phyloP scores from a whole-genome alignment of 73 alveolate genomes.

The Blepharisma japonicum region DNA sequence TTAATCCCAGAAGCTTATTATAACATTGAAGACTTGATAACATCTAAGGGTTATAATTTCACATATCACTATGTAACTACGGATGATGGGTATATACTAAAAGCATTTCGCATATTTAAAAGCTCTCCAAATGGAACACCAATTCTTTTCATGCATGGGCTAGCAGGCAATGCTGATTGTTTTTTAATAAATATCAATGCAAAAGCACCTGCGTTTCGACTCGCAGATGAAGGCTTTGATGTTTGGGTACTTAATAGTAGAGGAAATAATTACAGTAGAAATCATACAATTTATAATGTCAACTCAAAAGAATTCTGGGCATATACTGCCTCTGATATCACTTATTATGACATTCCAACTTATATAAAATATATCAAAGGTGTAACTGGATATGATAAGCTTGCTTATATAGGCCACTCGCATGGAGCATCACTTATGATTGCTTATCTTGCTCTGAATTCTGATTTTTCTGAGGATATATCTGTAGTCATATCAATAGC shows the following conservation, averaged over 20 bases:
- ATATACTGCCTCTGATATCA: constrained; percentile 83
- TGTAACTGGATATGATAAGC: constrained; percentile 62
- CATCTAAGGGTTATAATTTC: constrained; percentile 45
- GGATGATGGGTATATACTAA: constrained; percentile 84
- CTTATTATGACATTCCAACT: constrained; percentile 78
- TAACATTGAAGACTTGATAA: constrained; percentile 29
- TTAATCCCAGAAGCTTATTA: not conserved
- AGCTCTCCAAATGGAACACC: constrained; percentile 45
- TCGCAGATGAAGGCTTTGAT: constrained; percentile 70
- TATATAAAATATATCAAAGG: constrained; percentile 58
- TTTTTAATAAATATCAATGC: constrained; percentile 71
- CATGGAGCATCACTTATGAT: constrained; percentile 90
- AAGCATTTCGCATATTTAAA: constrained; percentile 70
- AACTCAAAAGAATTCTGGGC: constrained; percentile 77
- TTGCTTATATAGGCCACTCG: constrained; percentile 89
- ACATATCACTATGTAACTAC: constrained; percentile 78
- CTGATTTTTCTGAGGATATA: constrained; percentile 5
- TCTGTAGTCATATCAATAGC: not conserved
- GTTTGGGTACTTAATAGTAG: constrained; percentile 88
- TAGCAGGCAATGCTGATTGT: constrained; percentile 69
- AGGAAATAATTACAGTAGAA: constrained; percentile 63
- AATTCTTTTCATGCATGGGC: constrained; percentile 85
- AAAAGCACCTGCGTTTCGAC: constrained; percentile 73
- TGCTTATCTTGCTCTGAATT: constrained; percentile 56
- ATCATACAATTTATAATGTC: constrained; percentile 50